Base-by-base conservation (phyloP, 352 stramenopile species). In the Blastocystis sp. region DNA sequence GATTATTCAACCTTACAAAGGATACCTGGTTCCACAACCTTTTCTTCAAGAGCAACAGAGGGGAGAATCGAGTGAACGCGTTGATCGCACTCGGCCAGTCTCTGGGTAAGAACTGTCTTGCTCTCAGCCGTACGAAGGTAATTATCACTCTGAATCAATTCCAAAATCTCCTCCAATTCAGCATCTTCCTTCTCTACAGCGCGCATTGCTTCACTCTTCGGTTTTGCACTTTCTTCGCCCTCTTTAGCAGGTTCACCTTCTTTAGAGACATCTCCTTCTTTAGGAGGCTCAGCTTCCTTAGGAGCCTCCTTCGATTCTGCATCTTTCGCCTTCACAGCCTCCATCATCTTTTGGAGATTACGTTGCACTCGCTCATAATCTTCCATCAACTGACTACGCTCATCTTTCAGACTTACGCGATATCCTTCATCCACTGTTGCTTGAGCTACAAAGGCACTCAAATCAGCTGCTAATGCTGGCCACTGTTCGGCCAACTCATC, bases 361-460 rank as follows among this genome's bases (percentile, higher is more conserved):
- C 44, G 37, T 37, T 53, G 3, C 30, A 53, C 4, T 19, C 35
- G 0, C 35, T 78, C 24, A 19, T 27, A 78, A 24, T 35, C 15
- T 9, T 42, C 17, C 56, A 42, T 53, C 51, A 68, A n/a, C 51
- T 30, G 33, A 6, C 53, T 51, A 13, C 51, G n/a, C 51, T 84
- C 5, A 54, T 66, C 22, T 27, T 64, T 51, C 3, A 51, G 22
- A 7, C 15, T 1, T 24, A 51, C 73, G 27, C 73, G 51, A 27
- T 27, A 33, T n/a, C 2, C 48, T 57, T 84, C 73, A 22, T 68
- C 73, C 19, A n/a, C 53, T 15, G n/a, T 22, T 42, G 33, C n/a
- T 30, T 22, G 44, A 11, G 11, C 53, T 57, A 84, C 51, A 44
- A 84, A 84, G 22, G 51, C 73, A 17, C 59, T 17, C 73, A 68